Evolutionary conservation across 139 green algal species (phyloP), one percentile per base, ranked within the genome.

Genomic region (Chlorella sp.): DNA sequence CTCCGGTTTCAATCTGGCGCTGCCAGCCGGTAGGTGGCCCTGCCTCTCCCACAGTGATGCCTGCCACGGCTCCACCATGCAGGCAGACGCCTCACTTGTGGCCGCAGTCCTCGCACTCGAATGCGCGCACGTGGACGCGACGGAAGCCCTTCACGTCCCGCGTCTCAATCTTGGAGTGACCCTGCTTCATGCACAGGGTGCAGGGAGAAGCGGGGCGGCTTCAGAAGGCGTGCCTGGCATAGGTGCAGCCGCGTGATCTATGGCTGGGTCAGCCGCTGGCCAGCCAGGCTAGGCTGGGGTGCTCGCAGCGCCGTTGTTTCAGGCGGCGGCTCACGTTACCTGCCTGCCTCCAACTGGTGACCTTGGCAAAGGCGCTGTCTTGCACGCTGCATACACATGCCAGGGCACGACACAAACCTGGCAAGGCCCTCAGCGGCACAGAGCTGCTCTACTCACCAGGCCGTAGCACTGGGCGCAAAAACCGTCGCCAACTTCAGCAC

Each of bases 81-180:
- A 71, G 64, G 7, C 64, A 57, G 26, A 24, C 82, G 34, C 11
- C 82, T 42, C 36, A 86, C 82, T n/a, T 86, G 82, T 34, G 53
- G 11, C 85, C 53, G 32, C 85, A 89, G n/a, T 83, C 73, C 71
- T 89, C 85, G 85, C 85, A 89, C 42, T 69, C 48, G 61, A 89
- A 89, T 21, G 71, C 71, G n/a, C 85, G 36, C 42, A 89, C 85
- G 53, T 71, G 34, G 32, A 89, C 71, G 28, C 83, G 71, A 4
- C 85, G 71, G 34, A 89, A 89, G 32, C 85, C 85, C 14, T 34
- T 30, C 39, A 89, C 71, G 37, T 83, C 73, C 4, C 64, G 84
- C 39, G 80, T 88, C 84, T 68, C 66, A 30, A 88, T 37, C 39
- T 81, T 83, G 48, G 48, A 83, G 48, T 60, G 85, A 0, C 71